Conservation (phyloP, 345 rosid genomes). For the Turnera subulata region DNA sequence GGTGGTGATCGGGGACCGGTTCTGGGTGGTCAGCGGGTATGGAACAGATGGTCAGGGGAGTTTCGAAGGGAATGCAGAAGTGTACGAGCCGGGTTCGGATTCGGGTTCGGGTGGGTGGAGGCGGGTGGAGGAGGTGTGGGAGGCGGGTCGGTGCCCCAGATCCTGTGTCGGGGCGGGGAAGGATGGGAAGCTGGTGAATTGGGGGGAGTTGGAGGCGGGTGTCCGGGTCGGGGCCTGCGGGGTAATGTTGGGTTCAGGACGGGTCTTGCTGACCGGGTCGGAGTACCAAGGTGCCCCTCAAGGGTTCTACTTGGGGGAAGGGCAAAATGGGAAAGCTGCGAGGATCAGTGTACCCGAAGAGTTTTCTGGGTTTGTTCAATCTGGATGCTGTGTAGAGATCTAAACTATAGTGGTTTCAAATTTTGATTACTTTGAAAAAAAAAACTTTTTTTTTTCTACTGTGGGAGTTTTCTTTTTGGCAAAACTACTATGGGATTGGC, state of each 20-base stretch:
- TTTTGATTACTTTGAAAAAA: no score
- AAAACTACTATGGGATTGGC: no score
- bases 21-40: slow-evolving; percentile 71
- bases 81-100: slow-evolving; percentile 27
- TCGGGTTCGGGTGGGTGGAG: slow-evolving; percentile 43
- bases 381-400: slow-evolving; percentile 57
- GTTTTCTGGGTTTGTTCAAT: slow-evolving; percentile 50
- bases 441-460: no score
- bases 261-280: slow-evolving; percentile 44
- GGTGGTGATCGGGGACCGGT: slow-evolving; percentile 41
- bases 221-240: slow-evolving; percentile 39
- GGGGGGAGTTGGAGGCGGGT: slow-evolving; percentile 6
- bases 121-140: slow-evolving; percentile 44
- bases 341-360: slow-evolving; percentile 32
- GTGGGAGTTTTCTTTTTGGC: no score
- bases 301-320: slow-evolving; percentile 34
- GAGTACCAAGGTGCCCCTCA: slow-evolving; percentile 44
- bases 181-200: slow-evolving; percentile 1
- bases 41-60: slow-evolving; percentile 51
- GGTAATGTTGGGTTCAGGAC: slow-evolving; percentile 26
- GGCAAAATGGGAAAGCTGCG: slow-evolving; percentile 34
- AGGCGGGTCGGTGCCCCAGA: slow-evolving; percentile 33
- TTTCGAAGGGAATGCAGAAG: slow-evolving; percentile 52
- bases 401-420: no score
- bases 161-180: slow-evolving; percentile 17